phyloP scores from a whole-genome alignment of 176 grass and related monocot genomes.

The Hordeum marinum region DNA sequence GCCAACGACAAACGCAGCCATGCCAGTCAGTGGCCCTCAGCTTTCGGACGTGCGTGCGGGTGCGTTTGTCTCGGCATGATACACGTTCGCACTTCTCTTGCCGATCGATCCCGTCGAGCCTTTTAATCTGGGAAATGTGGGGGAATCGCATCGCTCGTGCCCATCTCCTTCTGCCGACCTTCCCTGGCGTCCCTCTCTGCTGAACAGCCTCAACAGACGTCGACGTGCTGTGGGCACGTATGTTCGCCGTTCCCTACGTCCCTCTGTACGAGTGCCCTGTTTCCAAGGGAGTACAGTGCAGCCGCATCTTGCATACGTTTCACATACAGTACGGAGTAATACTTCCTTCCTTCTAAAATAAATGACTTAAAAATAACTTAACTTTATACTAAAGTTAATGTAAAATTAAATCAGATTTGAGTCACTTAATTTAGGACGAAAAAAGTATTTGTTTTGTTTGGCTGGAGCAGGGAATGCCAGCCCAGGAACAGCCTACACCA shows the following conservation, averaged over 20 bases:
- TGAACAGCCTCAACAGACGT: neutral
- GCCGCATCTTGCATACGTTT: neutral
- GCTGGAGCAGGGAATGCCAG: neutral
- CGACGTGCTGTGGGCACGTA: neutral
- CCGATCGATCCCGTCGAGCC: neutral
- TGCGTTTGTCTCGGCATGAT: conserved; percentile 1
- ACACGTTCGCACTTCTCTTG: neutral
- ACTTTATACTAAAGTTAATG: no score
- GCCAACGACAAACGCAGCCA: neutral
- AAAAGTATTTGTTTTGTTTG: no score
- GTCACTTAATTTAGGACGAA: no score
- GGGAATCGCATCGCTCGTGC: neutral
- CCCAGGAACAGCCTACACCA: neutral
- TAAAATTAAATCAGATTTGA: no score
- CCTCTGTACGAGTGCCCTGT: neutral
- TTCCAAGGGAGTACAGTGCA: neutral
- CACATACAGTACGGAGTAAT: no score
- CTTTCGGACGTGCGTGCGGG: neutral
- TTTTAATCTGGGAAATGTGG: neutral
- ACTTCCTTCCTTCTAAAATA: no score
- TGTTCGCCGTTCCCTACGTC: neutral
- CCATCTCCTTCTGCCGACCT: neutral
- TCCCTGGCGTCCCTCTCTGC: neutral
- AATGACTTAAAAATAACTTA: no score
- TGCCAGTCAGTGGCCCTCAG: neutral